phyloP scores from a whole-genome alignment of 2,329 filamentous ascomycete genomes.

The Penicillium oxalicum region DNA sequence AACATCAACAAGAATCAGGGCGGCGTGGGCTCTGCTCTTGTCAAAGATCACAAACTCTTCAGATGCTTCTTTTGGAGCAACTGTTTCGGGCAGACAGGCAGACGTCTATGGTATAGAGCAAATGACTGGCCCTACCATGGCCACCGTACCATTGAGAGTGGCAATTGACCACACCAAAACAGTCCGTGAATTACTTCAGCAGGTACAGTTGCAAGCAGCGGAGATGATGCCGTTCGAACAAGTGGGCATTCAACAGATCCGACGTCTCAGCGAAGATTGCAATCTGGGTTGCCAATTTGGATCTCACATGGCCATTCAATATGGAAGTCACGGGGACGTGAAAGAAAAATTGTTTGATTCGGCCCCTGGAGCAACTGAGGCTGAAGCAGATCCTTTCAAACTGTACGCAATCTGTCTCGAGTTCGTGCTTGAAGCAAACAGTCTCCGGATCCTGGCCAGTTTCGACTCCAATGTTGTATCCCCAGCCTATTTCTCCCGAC shows the following conservation, averaged over 20 bases:
- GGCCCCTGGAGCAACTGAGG: too few relatives aligned
- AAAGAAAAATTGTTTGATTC: background rate
- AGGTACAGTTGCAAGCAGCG: background rate
- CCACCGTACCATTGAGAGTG: background rate
- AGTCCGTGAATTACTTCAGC: background rate
- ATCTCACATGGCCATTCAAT: too few relatives aligned
- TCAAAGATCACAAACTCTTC: background rate
- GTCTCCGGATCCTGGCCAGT: too few relatives aligned
- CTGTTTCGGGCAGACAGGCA: background rate
- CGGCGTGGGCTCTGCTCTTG: background rate
- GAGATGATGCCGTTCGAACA: constrained; percentile 9
- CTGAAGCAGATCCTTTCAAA: too few relatives aligned
- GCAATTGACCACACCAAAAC: background rate
- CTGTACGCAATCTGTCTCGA: too few relatives aligned
- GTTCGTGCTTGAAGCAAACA: too few relatives aligned
- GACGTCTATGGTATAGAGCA: background rate
- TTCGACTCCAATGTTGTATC: too few relatives aligned
- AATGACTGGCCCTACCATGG: background rate
- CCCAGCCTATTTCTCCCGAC: too few relatives aligned
- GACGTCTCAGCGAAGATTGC: background rate
- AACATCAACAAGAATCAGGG: background rate
- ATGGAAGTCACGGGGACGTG: too few relatives aligned
- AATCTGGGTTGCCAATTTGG: background rate
- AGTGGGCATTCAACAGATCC: background rate
- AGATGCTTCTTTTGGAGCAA: background rate